Percentiles rank a stretch among this genome's conserved stretches.
These are phyloP conservation scores for Ogataea minuta DNA, from an alignment of 805 yeast genomes.

Conservation along the genomic window DNA sequence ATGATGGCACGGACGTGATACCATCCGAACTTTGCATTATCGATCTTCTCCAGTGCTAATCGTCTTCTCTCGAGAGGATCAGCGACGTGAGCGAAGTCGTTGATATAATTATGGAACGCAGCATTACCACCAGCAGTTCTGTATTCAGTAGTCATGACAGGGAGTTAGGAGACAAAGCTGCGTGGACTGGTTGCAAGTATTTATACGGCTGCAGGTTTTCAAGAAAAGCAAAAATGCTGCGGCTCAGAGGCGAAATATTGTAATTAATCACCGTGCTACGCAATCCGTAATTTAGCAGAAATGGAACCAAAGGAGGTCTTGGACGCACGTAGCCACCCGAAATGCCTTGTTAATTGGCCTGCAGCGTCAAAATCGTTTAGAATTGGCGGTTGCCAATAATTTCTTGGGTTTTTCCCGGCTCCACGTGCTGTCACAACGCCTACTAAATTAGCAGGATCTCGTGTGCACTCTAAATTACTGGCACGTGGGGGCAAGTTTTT, in stretches of 20 bases:
- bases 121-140: constrained; percentile 73
- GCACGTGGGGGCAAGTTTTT: constrained; percentile 15
- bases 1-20: constrained; percentile 76
- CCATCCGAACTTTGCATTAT: constrained; percentile 78
- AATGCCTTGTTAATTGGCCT: constrained; percentile 1
- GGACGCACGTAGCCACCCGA: background rate
- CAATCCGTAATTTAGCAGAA: background rate
- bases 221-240: background rate
- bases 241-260: constrained; percentile 4
- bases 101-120: constrained; percentile 80
- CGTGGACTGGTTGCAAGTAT: constrained; percentile 2
- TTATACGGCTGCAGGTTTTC: constrained; percentile 6
- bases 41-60: constrained; percentile 80
- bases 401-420: background rate
- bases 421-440: constrained; percentile 10
- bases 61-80: constrained; percentile 88
- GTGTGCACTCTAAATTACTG: constrained; percentile 12
- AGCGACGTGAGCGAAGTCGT: constrained; percentile 75
- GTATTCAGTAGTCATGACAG: constrained; percentile 13
- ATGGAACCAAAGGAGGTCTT: background rate
- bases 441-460: constrained; percentile 15
- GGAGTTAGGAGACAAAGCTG: background rate
- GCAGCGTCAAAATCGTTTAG: constrained; percentile 1
- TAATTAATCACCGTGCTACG: constrained; percentile 5
- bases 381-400: background rate